Evolutionary conservation across 2,329 filamentous ascomycete species (phyloP), one percentile per base, ranked within the genome.

Genomic region (Aspergillus versicolor): DNA sequence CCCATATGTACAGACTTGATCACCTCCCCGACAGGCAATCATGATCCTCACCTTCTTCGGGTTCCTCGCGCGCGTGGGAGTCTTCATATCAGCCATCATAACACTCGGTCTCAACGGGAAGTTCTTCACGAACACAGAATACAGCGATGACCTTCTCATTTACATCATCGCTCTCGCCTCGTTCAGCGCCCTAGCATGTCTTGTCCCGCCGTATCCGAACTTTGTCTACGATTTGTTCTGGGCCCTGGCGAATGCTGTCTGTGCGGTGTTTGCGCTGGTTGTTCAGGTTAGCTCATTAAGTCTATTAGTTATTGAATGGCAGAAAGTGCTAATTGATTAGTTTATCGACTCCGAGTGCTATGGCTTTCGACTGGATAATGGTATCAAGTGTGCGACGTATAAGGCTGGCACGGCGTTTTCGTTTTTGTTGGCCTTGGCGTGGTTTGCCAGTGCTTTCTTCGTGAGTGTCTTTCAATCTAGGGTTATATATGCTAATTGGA

Each of bases 371-470:
- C n/a, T 42, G n/a, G 11, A 30, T 1, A 43, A 30, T 27, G 41
- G 24, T 0, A 24, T 54, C 3, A 47, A 27, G 9, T 58, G 56
- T 19, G 19, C 51, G 5, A 54, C 51, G 22, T 58, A 58, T 19
- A 58, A 54, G 27, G 51, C 56, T 13, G 51, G 51, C 1, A 58
- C 56, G 30, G 56, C 56, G 19, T 58, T 58, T 47, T 24, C 46
- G 22, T 58, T 54, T 46, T 21, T 58, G 22, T 17, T 40, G 7
- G 51, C 51, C 5, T 24, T 54, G 17, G 51, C 43, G 1, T 58
- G 56, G 56, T 15, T 49, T 2, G 40, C 24, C 2, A 46, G 56
- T 54, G 45, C 51, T n/a, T 30, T 51, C 19, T 43, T 58, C 13
- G 56, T 58, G 4, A 7, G 56, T 27, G 13, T 17, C 0, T 19